These are phyloP conservation scores for Colletotrichum viniferum DNA, from an alignment of 2,329 filamentous ascomycete species.

Conservation along the genomic window DNA sequence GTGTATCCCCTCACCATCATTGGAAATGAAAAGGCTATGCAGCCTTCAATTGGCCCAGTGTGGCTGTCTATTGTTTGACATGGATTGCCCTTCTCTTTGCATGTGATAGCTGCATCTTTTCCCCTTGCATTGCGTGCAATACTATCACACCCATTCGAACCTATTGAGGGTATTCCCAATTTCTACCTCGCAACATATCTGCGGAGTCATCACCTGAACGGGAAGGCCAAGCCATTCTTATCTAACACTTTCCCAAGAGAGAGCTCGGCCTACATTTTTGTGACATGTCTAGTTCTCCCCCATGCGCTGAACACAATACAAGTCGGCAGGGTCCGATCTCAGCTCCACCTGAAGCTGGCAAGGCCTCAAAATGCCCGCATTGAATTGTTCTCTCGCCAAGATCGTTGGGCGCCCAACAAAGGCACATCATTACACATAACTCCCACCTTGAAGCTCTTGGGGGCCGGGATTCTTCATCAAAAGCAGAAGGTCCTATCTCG, in stretches of 20 bases:
- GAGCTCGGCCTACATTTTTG: background rate
- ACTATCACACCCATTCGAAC: background rate
- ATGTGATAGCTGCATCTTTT: background rate
- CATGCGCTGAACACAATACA: background rate
- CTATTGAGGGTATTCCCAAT: background rate
- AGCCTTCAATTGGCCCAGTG: background rate
- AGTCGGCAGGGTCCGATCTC: background rate
- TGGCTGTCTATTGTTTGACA: background rate
- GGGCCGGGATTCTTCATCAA: background rate
- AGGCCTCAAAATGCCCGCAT: background rate
- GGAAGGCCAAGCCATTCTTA: background rate
- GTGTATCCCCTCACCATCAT: background rate
- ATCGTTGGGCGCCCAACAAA: background rate
- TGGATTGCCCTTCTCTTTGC: background rate
- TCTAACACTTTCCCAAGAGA: background rate
- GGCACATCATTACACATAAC: background rate
- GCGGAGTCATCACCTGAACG: background rate
- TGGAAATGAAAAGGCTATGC: background rate
- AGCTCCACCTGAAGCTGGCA: background rate
- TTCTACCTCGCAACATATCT: background rate
- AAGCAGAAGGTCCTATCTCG: constrained; percentile 4
- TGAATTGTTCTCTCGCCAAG: background rate
- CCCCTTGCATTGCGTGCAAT: background rate
- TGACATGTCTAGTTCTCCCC: background rate
- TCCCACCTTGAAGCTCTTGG: background rate